Evolutionary conservation across 495 filamentous ascomycete genomes (phyloP).

Genomic region (Neurospora sp.): DNA sequence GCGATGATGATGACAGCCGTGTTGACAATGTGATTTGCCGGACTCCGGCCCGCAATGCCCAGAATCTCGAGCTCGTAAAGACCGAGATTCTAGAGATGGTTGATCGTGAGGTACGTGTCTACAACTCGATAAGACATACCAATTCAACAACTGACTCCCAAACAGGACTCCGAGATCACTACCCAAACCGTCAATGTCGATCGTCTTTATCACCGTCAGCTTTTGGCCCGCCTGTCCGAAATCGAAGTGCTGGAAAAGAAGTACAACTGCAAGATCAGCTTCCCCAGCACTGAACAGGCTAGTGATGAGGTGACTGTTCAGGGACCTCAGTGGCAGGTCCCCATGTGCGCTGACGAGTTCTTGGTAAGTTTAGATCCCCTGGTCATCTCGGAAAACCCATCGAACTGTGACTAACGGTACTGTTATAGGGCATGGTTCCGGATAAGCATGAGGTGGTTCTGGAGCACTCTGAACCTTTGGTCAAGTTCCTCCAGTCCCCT

Average conservation of each 20-base stretch:
- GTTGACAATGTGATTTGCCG: slow-evolving; percentile 99
- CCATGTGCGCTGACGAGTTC: slow-evolving; percentile 88
- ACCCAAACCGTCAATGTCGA: slow-evolving; percentile 87
- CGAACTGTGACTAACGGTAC: background rate
- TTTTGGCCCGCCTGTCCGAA: slow-evolving; percentile 74
- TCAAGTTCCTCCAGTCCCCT: slow-evolving; percentile 64
- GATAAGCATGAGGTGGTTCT: slow-evolving; percentile 87
- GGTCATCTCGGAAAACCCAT: background rate
- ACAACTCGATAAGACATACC: slow-evolving; percentile 3
- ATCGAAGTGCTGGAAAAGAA: slow-evolving; percentile 95
- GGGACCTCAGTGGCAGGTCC: slow-evolving; percentile 94
- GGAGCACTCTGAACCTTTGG: slow-evolving; percentile 59
- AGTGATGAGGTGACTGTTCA: slow-evolving; percentile 93
- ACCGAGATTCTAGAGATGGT: slow-evolving; percentile 99
- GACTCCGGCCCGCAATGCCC: slow-evolving; percentile 91
- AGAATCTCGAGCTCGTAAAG: slow-evolving; percentile 93
- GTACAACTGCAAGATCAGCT: slow-evolving; percentile 97
- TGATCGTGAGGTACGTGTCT: slow-evolving; percentile 65
- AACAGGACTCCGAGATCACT: slow-evolving; percentile 86
- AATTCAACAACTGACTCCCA: background rate
- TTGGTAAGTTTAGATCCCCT: slow-evolving; percentile 44
- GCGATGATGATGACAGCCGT: slow-evolving; percentile 94
- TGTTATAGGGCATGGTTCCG: slow-evolving; percentile 75
- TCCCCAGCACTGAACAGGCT: slow-evolving; percentile 92
- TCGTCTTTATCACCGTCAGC: slow-evolving; percentile 86